A percentile compares a stretch with the other conserved stretches of the same genome.
Conservation (phyloP, 345 rosid species). For the Salix udensis region DNA sequence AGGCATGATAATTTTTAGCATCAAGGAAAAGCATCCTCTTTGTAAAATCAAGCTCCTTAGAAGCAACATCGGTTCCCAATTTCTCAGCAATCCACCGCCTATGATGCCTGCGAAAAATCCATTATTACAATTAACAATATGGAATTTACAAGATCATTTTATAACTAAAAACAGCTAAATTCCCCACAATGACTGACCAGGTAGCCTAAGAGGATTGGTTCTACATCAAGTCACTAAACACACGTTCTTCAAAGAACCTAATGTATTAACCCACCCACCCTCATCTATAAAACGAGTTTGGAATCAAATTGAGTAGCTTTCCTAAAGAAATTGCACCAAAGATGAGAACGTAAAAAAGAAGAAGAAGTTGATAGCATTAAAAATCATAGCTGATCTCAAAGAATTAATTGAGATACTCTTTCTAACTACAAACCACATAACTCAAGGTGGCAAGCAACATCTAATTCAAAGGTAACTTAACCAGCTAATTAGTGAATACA, state of each 20-base stretch:
- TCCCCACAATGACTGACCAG: neutral
- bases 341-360: neutral
- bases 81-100: conserved; percentile 92
- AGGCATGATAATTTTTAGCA: conserved; percentile 87
- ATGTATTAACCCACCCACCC: neutral
- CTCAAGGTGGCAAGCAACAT: neutral
- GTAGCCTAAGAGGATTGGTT: neutral
- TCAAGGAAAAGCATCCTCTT: conserved; percentile 54
- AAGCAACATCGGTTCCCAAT: conserved; percentile 58
- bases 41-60: conserved; percentile 65
- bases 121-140: neutral
- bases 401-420: neutral
- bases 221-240: neutral
- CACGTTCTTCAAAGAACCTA: neutral
- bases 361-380: neutral
- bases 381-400: neutral
- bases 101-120: conserved; percentile 66
- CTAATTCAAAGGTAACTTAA: neutral
- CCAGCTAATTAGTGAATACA: neutral
- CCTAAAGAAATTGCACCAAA: neutral
- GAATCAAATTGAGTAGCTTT: neutral
- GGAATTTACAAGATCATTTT: neutral
- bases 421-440: neutral
- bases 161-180: neutral
- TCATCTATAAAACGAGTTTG: neutral